These are phyloP conservation scores for Sarocladium strictum DNA, from an alignment of 2,329 filamentous ascomycete species.

Conservation along the genomic window DNA sequence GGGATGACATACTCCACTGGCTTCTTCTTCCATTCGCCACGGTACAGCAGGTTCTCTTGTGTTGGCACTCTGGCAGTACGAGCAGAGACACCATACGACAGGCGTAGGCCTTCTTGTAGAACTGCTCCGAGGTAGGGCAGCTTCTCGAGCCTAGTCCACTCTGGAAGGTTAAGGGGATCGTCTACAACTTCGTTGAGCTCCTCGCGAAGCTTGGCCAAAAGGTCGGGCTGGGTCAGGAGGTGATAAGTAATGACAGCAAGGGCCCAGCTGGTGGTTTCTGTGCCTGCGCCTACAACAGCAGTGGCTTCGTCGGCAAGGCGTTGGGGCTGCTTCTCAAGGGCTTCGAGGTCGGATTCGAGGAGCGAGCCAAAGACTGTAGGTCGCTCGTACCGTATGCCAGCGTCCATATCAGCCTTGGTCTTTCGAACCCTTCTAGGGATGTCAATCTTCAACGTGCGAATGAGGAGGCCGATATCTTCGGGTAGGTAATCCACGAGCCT, in stretches of 20 bases:
- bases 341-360: conserved; percentile 26
- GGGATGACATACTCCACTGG: conserved; percentile 22
- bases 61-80: conserved; percentile 20
- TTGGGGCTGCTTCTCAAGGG: conserved; percentile 26
- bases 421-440: conserved; percentile 11
- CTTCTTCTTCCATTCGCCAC: conserved; percentile 16
- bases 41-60: conserved; percentile 22
- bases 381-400: conserved; percentile 8
- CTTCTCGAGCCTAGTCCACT: conserved; percentile 26
- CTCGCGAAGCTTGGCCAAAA: conserved; percentile 20
- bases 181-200: conserved; percentile 22
- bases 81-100: conserved; percentile 24
- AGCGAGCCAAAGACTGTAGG: conserved; percentile 15
- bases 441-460: conserved; percentile 13
- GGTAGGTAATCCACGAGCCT: conserved; percentile 12
- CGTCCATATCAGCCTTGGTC: conserved; percentile 11
- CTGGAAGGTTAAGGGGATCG: conserved; percentile 19
- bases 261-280: conserved; percentile 25
- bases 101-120: conserved; percentile 30
- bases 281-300: conserved; percentile 27
- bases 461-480: conserved; percentile 11
- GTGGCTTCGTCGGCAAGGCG: conserved; percentile 29
- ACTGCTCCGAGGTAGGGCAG: conserved; percentile 31
- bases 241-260: conserved; percentile 29
- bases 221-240: conserved; percentile 26